Base-by-base conservation (phyloP, 768 basidiomycete species). In the Russula sp. region DNA sequence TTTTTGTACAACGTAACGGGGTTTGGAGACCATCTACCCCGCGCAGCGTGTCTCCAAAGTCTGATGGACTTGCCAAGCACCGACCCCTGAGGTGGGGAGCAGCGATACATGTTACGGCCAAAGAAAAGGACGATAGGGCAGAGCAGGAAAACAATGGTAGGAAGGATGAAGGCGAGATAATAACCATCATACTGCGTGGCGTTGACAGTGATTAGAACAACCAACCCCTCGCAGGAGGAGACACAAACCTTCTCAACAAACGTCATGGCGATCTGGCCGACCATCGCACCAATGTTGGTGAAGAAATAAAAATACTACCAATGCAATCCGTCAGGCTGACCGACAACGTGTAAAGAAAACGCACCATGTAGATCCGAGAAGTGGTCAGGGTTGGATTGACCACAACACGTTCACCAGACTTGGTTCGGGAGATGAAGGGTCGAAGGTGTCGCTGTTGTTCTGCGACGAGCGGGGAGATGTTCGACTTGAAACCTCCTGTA, bases 1-100 rank as follows among this genome's bases (percentile, higher is more conserved):
- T 84, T 78, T 58, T 69, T 75, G 69, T 76, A 76, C 16, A 76
- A 77, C 58, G 61, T 73, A 18, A 81, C 67, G 7, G 75, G 74
- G 60, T 75, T 76, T 58, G 56, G 59, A 9, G 73, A 67, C 72
- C 72, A 74, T 45, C 70, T 65, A 55, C 74, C 75, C 41, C 67
- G 66, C 47, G 69, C 60, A 10, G 73, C 70, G n/a, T 66, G 68
- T 25, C 67, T 64, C 68, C 69, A 70, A 49, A 73, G 65, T 7
- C 71, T 68, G 46, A 76, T 39, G 4, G 72, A 53, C 53, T 72
- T 70, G 29, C 53, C 64, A 35, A 79, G 70, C 20, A 79, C 75
- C 25, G 78, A 78, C 47, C 78, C 78, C 7, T 65, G 64, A 7
- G 78, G 78, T 7, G 78, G 78, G 13, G 74, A 74, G 45, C 61